These are phyloP conservation scores for Monascus ruber DNA, from an alignment of 2,329 filamentous ascomycete species.

Conservation along the genomic window DNA sequence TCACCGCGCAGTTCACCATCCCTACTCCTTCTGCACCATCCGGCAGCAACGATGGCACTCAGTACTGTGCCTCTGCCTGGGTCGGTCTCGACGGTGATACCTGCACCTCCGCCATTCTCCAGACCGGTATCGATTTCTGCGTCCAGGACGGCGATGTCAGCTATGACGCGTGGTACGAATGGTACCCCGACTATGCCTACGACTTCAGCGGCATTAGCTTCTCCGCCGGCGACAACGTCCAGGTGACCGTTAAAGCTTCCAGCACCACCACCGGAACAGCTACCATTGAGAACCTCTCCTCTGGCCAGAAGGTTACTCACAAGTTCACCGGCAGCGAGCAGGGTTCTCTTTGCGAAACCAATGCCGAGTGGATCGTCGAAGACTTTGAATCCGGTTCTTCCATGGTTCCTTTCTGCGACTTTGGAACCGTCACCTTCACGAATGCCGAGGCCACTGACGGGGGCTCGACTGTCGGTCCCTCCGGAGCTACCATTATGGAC, in stretches of 20 bases:
- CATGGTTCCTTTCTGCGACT: slow-evolving; percentile 37
- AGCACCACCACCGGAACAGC: slow-evolving; percentile 33
- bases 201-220: slow-evolving; percentile 39
- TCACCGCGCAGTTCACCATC: slow-evolving; percentile 42
- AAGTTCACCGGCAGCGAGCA: slow-evolving; percentile 34
- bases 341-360: slow-evolving; percentile 39
- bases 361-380: slow-evolving; percentile 54
- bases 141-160: slow-evolving; percentile 28
- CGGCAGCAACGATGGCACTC: slow-evolving; percentile 18
- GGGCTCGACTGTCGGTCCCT: slow-evolving; percentile 19
- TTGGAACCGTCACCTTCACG: slow-evolving; percentile 38
- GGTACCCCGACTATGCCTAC: slow-evolving; percentile 46
- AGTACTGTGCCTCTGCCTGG: slow-evolving; percentile 43
- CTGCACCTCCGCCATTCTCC: slow-evolving; percentile 41
- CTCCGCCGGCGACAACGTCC: slow-evolving; percentile 32
- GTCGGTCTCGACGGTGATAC: slow-evolving; percentile 52
- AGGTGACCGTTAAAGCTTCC: slow-evolving; percentile 30
- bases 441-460: slow-evolving; percentile 23
- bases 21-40: slow-evolving; percentile 34
- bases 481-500: slow-evolving; percentile 33
- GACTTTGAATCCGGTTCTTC: slow-evolving; percentile 30
- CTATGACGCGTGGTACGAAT: slow-evolving; percentile 50
- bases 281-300: slow-evolving; percentile 40
- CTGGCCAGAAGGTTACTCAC: slow-evolving; percentile 40
- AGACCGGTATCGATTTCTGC: slow-evolving; percentile 47